These are phyloP conservation scores for Gamsiella multidivaricata DNA, from an alignment of 192 early-diverging fungal species.

Conservation along the genomic window DNA sequence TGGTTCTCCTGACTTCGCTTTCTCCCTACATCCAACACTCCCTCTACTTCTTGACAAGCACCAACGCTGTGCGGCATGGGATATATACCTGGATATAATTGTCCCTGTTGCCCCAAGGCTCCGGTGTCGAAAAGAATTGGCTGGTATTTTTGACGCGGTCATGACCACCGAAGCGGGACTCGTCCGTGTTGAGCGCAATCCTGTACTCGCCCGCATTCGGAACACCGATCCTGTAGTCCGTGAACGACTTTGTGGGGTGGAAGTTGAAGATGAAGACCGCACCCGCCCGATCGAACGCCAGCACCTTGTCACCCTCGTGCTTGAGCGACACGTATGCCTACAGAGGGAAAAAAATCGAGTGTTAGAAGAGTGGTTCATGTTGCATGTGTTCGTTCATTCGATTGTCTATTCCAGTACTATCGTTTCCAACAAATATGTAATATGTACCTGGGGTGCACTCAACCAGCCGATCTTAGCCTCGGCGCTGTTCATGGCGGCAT, in stretches of 20 bases:
- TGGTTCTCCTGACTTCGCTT: no score
- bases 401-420: no score
- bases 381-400: no score
- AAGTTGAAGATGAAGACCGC: constrained; percentile 97
- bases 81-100: constrained; percentile 78
- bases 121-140: constrained; percentile 73
- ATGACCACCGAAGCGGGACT: constrained; percentile 81
- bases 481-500: constrained; percentile 83
- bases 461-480: constrained; percentile 82
- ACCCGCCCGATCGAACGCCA: constrained; percentile 91
- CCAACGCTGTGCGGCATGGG: constrained; percentile 43
- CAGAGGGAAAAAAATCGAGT: no score
- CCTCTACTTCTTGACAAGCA: constrained; percentile 30
- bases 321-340: constrained; percentile 89
- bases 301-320: constrained; percentile 92
- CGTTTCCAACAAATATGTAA: no score
- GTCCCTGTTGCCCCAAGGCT: constrained; percentile 76
- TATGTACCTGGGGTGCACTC: constrained; percentile 69
- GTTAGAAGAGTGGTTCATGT: no score
- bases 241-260: constrained; percentile 86
- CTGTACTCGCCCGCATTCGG: constrained; percentile 75
- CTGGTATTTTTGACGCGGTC: constrained; percentile 74
- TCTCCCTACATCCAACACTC: no score
- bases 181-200: constrained; percentile 84
- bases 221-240: constrained; percentile 89